Base-by-base conservation (phyloP, 805 yeast species). In the Candida broadrunensis region DNA sequence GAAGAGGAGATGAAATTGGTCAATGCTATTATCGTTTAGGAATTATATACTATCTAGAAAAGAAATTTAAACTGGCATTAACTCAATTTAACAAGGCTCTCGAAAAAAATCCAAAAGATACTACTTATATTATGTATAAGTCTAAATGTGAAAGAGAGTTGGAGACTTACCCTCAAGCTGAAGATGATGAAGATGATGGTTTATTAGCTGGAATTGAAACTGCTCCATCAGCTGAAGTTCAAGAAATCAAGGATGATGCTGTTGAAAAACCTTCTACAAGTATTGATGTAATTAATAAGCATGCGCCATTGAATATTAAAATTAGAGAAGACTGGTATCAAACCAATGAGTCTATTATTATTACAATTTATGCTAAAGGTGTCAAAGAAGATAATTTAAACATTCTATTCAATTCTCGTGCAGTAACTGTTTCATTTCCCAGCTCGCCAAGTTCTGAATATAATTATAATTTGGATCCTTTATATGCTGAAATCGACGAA, bases 361-460 rank as follows among this genome's bases (percentile, higher is more conserved):
- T 90, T 21, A 79, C 91, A 2, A 63, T 91, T 5, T 91, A 83
- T 54, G 79, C 87, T 36, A 81, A 84, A 45, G 75, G 75, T 31
- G 75, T 88, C 14, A 81, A 83, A 7, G 55, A 70, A 34, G 80
- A 77, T 4, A 60, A 66, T 0, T 58, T 71, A 2, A 57, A 62
- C 6, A 68, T 81, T 4, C 62, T 67, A 0, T 70, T 77, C 43
- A 45, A 53, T 1, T 36, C 57, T 8, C 54, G 50, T 2, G 60
- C 75, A 0, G 56, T 81, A 2, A 40, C 53, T 12, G 70, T 75
- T 35, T 53, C 65, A 29, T 81, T 81, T 54, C 77, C 78, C 41
- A 70, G 71, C 32, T 65, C 72, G 1, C 57, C 67, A 1, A 68
- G 71, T 4, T 69, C 85, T 1, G 82, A 78, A 46, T 87, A 82